phyloP scores from a whole-genome alignment of 352 stramenopile species.

The Phytopythium montanum region DNA sequence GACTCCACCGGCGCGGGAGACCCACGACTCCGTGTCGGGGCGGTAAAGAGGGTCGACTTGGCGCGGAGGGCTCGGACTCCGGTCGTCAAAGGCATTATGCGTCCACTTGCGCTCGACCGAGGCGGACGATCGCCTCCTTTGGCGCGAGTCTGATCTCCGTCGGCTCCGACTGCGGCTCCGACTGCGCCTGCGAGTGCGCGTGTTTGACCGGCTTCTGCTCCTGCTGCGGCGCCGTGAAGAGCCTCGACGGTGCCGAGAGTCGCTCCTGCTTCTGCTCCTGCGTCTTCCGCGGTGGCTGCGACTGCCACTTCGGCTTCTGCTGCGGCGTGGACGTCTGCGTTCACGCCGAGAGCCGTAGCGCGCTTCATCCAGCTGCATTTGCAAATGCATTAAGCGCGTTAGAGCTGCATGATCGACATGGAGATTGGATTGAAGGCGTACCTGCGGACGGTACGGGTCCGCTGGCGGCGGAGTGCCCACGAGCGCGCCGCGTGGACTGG shows the following conservation, averaged over 20 bases:
- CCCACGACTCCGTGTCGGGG: slow-evolving; percentile 64
- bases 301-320: slow-evolving; percentile 8
- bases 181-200: slow-evolving; percentile 13
- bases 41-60: slow-evolving; percentile 58
- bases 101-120: slow-evolving; percentile 49
- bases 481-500: slow-evolving; percentile 19
- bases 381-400: not conserved
- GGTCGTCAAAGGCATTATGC: slow-evolving; percentile 67
- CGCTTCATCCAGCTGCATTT: not conserved
- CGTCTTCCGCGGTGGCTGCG: slow-evolving; percentile 1
- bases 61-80: slow-evolving; percentile 69
- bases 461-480: slow-evolving; percentile 43
- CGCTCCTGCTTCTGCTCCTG: slow-evolving; percentile 11
- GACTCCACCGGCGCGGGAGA: slow-evolving; percentile 73
- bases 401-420: not conserved
- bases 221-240: slow-evolving; percentile 10
- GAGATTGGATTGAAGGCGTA: not conserved
- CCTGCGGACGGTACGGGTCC: slow-evolving; percentile 51
- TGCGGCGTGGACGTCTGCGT: not conserved
- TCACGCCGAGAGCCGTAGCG: not conserved
- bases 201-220: slow-evolving; percentile 5
- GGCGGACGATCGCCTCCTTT: slow-evolving; percentile 20
- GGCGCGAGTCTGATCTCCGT: slow-evolving; percentile 10
- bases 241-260: not conserved
- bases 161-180: slow-evolving; percentile 14